A percentile compares a stretch with the other conserved stretches of the same genome.
These are phyloP conservation scores for Gossypium arboreum DNA, from an alignment of 345 rosid species.

Conservation along the genomic window DNA sequence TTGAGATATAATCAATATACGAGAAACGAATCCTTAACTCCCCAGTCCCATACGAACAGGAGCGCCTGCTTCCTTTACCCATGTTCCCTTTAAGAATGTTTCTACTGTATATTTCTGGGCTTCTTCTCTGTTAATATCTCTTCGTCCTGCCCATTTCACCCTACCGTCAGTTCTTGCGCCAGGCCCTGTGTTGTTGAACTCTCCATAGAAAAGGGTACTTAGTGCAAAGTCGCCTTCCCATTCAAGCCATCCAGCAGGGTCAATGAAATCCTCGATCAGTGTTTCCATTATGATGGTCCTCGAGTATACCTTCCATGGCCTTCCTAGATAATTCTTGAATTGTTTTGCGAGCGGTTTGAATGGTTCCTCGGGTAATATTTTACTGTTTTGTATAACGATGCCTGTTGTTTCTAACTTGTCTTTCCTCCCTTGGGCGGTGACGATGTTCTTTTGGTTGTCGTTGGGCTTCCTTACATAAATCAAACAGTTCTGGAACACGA, in stretches of 20 bases:
- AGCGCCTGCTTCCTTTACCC: conserved; percentile 37
- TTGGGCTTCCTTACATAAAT: conserved; percentile 54
- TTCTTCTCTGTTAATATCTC: conserved; percentile 37
- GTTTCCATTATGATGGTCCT: conserved; percentile 78
- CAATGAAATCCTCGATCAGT: conserved; percentile 50
- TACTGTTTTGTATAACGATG: conserved; percentile 66
- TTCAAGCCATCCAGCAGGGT: conserved; percentile 70
- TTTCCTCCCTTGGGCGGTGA: conserved; percentile 64
- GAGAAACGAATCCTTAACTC: neutral
- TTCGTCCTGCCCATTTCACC: conserved; percentile 76
- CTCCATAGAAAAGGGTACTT: conserved; percentile 56
- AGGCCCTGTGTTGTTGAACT: conserved; percentile 61
- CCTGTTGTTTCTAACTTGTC: conserved; percentile 67
- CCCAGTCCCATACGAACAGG: conserved; percentile 29
- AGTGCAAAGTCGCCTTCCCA: conserved; percentile 55
- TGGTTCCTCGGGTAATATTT: conserved; percentile 41
- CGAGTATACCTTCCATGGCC: conserved; percentile 73
- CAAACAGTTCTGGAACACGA: conserved; percentile 69
- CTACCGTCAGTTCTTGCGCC: conserved; percentile 43
- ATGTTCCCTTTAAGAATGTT: conserved; percentile 55
- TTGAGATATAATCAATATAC: neutral
- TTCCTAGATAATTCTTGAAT: conserved; percentile 61
- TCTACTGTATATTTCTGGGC: conserved; percentile 58
- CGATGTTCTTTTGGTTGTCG: conserved; percentile 47
- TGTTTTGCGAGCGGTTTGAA: conserved; percentile 36